A percentile compares a stretch with the other conserved stretches of the same genome.
These are phyloP conservation scores for Boletus rubescentipes DNA, from an alignment of 768 basidiomycete genomes.

Conservation along the genomic window DNA sequence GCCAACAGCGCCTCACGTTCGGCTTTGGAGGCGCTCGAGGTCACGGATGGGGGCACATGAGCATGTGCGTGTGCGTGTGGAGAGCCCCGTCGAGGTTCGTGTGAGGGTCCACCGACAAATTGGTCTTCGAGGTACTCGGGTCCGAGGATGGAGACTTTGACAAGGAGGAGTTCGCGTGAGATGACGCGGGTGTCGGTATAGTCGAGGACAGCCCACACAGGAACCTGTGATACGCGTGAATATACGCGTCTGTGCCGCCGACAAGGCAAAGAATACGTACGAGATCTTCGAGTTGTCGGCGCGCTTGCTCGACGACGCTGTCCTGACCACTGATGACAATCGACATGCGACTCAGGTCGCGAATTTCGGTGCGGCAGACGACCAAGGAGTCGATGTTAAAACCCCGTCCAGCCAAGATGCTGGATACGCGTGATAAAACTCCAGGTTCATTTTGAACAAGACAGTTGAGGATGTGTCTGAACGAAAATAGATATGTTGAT, in stretches of 20 bases:
- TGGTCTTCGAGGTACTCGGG: conserved; percentile 96
- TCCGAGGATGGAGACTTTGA: conserved; percentile 95
- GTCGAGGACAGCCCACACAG: conserved; percentile 98
- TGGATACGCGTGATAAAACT: conserved; percentile 97
- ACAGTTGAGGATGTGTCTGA: conserved; percentile 93
- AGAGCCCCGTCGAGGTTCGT: conserved; percentile 57
- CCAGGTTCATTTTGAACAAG: conserved; percentile 99
- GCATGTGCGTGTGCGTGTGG: conserved; percentile 10
- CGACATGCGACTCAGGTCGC: conserved; percentile 96
- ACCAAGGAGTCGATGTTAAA: conserved; percentile 99
- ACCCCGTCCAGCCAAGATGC: conserved; percentile 61
- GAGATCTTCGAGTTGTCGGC: conserved; percentile 93
- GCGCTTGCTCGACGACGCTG: conserved; percentile 95
- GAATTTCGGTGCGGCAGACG: conserved; percentile 96
- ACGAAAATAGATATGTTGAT: conserved; percentile 5
- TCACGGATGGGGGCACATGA: not conserved
- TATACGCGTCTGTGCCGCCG: not conserved
- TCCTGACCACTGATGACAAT: conserved; percentile 97
- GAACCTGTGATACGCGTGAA: conserved; percentile 58
- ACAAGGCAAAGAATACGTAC: conserved; percentile 47
- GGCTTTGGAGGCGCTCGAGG: conserved; percentile 47
- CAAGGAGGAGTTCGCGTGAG: conserved; percentile 89
- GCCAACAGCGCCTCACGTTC: conserved; percentile 73
- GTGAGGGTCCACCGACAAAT: conserved; percentile 79
- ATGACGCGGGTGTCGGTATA: conserved; percentile 93